Evolutionary conservation across 2,329 filamentous ascomycete genomes (phyloP).

Genomic region (Cryphonectria carpinicola): DNA sequence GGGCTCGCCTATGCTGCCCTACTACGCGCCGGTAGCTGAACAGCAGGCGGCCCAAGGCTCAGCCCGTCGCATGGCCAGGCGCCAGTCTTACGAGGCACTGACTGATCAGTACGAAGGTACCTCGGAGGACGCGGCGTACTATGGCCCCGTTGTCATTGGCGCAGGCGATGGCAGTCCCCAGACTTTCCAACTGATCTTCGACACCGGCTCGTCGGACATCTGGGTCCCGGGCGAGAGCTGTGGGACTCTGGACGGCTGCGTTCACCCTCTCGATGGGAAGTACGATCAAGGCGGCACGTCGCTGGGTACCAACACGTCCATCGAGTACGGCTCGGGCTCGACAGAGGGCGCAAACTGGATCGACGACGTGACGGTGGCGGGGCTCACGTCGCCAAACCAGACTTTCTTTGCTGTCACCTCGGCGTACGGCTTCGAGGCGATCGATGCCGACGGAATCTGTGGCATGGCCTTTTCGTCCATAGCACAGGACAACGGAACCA

Average conservation of each 20-base stretch:
- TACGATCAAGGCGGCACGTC: conserved; percentile 17
- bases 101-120: conserved; percentile 17
- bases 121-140: conserved; percentile 19
- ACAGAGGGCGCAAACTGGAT: conserved; percentile 18
- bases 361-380: conserved; percentile 23
- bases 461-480: conserved; percentile 23
- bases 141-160: conserved; percentile 16
- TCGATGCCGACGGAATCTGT: conserved; percentile 19
- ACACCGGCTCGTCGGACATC: conserved; percentile 17
- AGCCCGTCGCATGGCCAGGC: conserved; percentile 14
- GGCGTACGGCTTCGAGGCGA: conserved; percentile 13
- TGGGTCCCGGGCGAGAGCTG: conserved; percentile 18
- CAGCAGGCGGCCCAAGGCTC: conserved; percentile 13
- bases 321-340: conserved; percentile 21
- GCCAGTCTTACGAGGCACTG: conserved; percentile 15
- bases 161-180: conserved; percentile 14
- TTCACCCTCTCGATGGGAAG: conserved; percentile 6
- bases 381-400: conserved; percentile 18
- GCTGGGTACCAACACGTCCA: conserved; percentile 15
- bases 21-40: conserved; percentile 18
- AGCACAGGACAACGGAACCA: conserved; percentile 20
- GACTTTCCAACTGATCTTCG: conserved; percentile 22
- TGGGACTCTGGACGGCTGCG: conserved; percentile 1
- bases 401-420: conserved; percentile 16
- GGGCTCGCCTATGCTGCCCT: conserved; percentile 11